These are phyloP conservation scores for Citrus australasica DNA, from an alignment of 345 rosid genomes.

Conservation along the genomic window DNA sequence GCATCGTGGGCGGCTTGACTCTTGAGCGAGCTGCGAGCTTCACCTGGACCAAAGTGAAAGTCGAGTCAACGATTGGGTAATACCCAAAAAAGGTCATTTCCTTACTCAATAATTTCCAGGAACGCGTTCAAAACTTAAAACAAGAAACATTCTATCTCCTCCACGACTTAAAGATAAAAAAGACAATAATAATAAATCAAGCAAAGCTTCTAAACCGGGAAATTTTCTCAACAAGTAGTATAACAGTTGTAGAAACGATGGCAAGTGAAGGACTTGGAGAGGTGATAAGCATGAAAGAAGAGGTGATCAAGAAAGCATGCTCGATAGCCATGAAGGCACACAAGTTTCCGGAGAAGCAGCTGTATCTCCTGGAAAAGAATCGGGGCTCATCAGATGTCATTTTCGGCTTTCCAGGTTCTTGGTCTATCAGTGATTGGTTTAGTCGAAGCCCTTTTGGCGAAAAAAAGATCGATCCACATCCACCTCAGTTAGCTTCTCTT, in stretches of 20 bases:
- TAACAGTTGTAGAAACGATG: constrained; percentile 13
- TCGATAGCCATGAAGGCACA: constrained; percentile 35
- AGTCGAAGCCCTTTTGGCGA: constrained; percentile 49
- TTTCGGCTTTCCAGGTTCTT: constrained; percentile 54
- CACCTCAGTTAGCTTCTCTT: constrained; percentile 45
- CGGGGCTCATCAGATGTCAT: constrained; percentile 17
- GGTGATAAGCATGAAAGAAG: constrained; percentile 25
- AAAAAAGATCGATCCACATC: constrained; percentile 35
- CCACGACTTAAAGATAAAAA: too few relatives aligned
- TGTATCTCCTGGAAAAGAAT: constrained; percentile 21
- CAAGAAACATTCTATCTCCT: too few relatives aligned
- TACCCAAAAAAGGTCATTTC: background rate
- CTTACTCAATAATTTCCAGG: too few relatives aligned
- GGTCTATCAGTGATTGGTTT: constrained; percentile 38
- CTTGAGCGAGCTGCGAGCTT: too few relatives aligned
- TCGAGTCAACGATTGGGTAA: background rate
- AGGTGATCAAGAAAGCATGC: constrained; percentile 40
- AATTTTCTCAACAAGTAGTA: background rate
- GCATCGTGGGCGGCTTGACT: constrained; percentile 1
- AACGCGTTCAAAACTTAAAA: background rate
- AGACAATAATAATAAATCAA: too few relatives aligned
- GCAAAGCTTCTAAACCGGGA: background rate
- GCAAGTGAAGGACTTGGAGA: constrained; percentile 19
- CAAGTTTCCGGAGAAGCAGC: constrained; percentile 26
- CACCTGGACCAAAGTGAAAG: background rate